Evolutionary conservation across 768 basidiomycete species (phyloP).

Genomic region (Postia placenta): DNA sequence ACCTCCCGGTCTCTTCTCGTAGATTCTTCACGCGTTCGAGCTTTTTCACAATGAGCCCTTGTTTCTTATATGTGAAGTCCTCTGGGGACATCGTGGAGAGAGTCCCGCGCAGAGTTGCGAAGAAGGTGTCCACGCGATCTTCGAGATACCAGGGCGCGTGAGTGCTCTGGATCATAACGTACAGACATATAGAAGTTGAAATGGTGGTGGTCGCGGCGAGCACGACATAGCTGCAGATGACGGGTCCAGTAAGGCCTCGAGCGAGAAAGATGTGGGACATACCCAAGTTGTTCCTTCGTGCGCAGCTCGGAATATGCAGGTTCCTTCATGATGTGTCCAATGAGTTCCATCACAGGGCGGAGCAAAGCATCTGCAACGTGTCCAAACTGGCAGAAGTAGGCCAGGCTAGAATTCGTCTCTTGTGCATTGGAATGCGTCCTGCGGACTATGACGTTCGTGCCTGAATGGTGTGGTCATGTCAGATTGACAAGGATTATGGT

Average conservation of each 20-base stretch:
- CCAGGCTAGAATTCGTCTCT: constrained; percentile 40
- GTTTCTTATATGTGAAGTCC: constrained; percentile 10
- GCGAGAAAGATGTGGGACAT: background rate
- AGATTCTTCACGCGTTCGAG: constrained; percentile 21
- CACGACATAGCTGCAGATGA: constrained; percentile 18
- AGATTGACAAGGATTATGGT: background rate
- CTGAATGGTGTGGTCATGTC: constrained; percentile 15
- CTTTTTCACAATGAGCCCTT: constrained; percentile 18
- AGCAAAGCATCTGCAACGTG: constrained; percentile 29
- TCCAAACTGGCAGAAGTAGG: constrained; percentile 46
- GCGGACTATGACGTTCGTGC: constrained; percentile 32
- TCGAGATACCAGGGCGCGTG: constrained; percentile 18
- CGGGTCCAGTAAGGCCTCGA: background rate
- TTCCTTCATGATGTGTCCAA: constrained; percentile 40
- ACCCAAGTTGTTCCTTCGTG: constrained; percentile 49
- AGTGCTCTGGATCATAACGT: constrained; percentile 20
- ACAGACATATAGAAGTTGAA: constrained; percentile 15
- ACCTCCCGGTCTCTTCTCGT: constrained; percentile 17
- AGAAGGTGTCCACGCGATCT: constrained; percentile 21
- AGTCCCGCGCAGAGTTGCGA: constrained; percentile 9
- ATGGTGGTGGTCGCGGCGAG: background rate
- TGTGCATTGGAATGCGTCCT: constrained; percentile 34
- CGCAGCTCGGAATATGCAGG: constrained; percentile 44
- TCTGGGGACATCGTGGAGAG: constrained; percentile 10
- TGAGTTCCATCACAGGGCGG: constrained; percentile 31